Evolutionary conservation across 2,329 filamentous ascomycete genomes (phyloP).

Genomic region (Colletotrichum truncatum): DNA sequence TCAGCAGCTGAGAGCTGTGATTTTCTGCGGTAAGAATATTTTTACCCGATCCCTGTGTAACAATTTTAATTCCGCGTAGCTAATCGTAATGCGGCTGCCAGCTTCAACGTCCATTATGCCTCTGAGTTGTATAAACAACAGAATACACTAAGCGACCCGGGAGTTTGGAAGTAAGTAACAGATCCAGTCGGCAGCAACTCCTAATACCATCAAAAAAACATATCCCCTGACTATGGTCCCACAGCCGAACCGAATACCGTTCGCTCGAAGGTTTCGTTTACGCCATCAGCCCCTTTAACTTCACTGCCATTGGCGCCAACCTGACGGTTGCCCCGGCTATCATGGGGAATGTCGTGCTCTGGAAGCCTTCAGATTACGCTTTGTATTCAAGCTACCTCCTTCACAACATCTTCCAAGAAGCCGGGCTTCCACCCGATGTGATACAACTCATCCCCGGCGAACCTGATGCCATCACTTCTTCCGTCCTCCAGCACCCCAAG

Average conservation of each 20-base stretch:
- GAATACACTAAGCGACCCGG: slow-evolving; percentile 82
- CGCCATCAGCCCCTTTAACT: slow-evolving; percentile 94
- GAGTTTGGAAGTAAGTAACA: slow-evolving; percentile 77
- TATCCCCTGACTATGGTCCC: neutral
- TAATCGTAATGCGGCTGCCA: neutral
- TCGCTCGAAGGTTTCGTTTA: slow-evolving; percentile 99
- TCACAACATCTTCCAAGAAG: slow-evolving; percentile 90
- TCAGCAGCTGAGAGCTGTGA: slow-evolving; percentile 92
- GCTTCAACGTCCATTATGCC: slow-evolving; percentile 91
- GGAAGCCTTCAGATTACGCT: slow-evolving; percentile 91
- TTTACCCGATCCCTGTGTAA: rapidly evolving
- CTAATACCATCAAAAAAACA: neutral
- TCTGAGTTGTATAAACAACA: slow-evolving; percentile 90
- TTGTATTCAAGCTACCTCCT: slow-evolving; percentile 92
- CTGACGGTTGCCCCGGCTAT: slow-evolving; percentile 83
- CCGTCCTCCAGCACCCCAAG: slow-evolving; percentile 78
- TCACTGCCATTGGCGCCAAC: slow-evolving; percentile 93
- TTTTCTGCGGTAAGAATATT: slow-evolving; percentile 79
- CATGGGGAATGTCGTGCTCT: slow-evolving; percentile 93
- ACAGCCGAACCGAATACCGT: slow-evolving; percentile 78
- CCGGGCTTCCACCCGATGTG: slow-evolving; percentile 86
- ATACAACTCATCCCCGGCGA: slow-evolving; percentile 95
- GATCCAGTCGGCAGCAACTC: too few species aligned
- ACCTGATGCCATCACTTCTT: slow-evolving; percentile 82
- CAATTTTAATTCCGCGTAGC: neutral